A percentile compares a stretch with the other conserved stretches of the same genome.
These are phyloP conservation scores for Castanea crenata DNA, from an alignment of 306 rosid genomes.

Conservation along the genomic window DNA sequence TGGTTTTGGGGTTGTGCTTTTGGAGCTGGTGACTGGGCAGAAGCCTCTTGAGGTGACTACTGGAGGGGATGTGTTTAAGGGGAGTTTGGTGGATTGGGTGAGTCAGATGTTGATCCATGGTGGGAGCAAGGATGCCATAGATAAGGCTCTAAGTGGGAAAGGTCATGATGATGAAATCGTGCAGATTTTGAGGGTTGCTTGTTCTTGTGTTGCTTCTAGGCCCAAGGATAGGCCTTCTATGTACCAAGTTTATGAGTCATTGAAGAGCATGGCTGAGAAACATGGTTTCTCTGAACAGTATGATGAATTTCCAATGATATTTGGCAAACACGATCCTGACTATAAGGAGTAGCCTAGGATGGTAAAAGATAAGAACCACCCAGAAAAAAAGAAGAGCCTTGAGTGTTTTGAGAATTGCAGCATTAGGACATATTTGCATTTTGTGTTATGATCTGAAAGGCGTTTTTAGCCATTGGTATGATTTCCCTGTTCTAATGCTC, in stretches of 20 bases:
- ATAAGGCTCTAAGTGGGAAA: slow-evolving; percentile 45
- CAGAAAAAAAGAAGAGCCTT: background rate
- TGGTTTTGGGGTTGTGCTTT: slow-evolving; percentile 54
- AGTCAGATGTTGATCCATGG: slow-evolving; percentile 33
- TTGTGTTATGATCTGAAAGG: background rate
- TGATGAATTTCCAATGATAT: slow-evolving; percentile 39
- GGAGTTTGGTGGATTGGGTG: slow-evolving; percentile 57
- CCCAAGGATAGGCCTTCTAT: slow-evolving; percentile 62
- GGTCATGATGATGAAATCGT: slow-evolving; percentile 46
- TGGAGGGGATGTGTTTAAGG: slow-evolving; percentile 48
- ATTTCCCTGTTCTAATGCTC: slow-evolving; percentile 7
- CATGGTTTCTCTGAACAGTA: slow-evolving; percentile 48
- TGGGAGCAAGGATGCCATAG: slow-evolving; percentile 37
- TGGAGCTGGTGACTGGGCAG: slow-evolving; percentile 55
- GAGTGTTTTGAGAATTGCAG: slow-evolving; percentile 2
- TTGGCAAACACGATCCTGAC: slow-evolving; percentile 31
- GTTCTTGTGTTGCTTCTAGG: slow-evolving; percentile 45
- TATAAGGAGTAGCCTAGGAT: slow-evolving; percentile 3
- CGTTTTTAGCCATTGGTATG: slow-evolving; percentile 8
- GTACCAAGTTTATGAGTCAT: slow-evolving; percentile 48
- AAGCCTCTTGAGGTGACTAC: slow-evolving; percentile 40
- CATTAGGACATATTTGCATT: background rate
- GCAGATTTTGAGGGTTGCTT: slow-evolving; percentile 47
- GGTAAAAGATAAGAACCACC: background rate
- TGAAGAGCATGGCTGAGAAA: slow-evolving; percentile 46